Conservation (phyloP, 257 asterid species). For the Ophiorrhiza pumila region DNA sequence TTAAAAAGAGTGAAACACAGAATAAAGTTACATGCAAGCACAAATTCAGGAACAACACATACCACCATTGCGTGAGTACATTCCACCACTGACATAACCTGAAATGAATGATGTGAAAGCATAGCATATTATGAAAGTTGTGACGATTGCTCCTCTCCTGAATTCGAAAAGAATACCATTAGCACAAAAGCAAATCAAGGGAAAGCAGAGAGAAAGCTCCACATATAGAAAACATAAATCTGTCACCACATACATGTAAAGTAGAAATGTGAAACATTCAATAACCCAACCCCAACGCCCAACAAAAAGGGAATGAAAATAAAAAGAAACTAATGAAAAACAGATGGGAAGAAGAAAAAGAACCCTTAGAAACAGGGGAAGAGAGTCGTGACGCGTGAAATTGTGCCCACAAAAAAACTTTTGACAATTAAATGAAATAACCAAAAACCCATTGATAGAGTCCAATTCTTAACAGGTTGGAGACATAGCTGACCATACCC, state of each 20-base stretch:
- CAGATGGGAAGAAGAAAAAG: not conserved
- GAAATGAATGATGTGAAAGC: conserved; percentile 63
- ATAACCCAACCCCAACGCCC: not conserved
- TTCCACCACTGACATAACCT: conserved; percentile 65
- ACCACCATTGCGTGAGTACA: conserved; percentile 68
- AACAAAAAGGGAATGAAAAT: not conserved
- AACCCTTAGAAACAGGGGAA: not conserved
- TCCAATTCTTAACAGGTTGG: not conserved
- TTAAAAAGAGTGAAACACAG: not conserved
- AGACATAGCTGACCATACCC: conserved; percentile 43
- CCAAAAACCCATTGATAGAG: not conserved
- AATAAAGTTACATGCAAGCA: not conserved
- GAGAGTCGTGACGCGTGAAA: not conserved
- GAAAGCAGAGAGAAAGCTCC: not conserved
- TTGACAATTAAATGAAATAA: not conserved
- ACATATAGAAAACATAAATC: not conserved
- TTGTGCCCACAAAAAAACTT: not conserved
- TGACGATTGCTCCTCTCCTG: conserved; percentile 65
- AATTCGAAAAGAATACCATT: conserved; percentile 11
- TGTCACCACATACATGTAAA: not conserved
- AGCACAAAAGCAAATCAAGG: conserved; percentile 9
- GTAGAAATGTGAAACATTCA: not conserved
- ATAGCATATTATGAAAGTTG: conserved; percentile 57
- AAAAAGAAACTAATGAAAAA: not conserved
- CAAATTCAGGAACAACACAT: conserved; percentile 20